Percentiles rank a stretch among this genome's conserved stretches.
These are phyloP conservation scores for Pelargonium australe DNA, from an alignment of 441 rosid genomes.

Conservation along the genomic window DNA sequence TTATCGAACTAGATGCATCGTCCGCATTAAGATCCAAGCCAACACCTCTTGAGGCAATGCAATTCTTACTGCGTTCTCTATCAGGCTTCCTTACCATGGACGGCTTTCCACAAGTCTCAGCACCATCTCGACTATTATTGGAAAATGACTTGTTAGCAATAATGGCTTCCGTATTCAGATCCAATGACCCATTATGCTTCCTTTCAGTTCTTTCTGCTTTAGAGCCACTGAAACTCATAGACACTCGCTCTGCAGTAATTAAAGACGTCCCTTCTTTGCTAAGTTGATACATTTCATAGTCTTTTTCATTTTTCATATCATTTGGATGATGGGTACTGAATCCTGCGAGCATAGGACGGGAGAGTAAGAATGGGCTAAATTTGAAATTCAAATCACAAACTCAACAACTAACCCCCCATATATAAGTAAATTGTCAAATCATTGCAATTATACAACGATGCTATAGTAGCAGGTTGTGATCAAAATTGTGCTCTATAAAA, in stretches of 20 bases:
- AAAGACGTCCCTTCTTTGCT: background rate
- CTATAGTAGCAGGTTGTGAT: too few species aligned
- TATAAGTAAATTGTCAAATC: background rate
- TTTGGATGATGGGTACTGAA: conserved; percentile 15
- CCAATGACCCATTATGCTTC: conserved; percentile 18
- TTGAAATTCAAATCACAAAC: conserved; percentile 21
- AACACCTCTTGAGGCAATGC: conserved; percentile 29
- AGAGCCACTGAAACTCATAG: conserved; percentile 24
- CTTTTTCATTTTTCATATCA: background rate
- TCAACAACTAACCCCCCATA: background rate
- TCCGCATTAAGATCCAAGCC: conserved; percentile 51
- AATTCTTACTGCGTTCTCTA: conserved; percentile 25
- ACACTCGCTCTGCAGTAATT: background rate
- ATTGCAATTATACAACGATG: too few species aligned
- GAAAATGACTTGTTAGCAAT: conserved; percentile 23
- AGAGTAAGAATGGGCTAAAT: conserved; percentile 9
- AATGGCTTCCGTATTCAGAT: conserved; percentile 35
- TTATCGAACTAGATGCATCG: conserved; percentile 43
- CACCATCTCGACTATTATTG: conserved; percentile 13
- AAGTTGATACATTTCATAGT: background rate
- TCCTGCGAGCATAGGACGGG: background rate
- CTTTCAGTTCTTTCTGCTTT: conserved; percentile 26
- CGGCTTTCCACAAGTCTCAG: conserved; percentile 8
- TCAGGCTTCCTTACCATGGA: conserved; percentile 23
- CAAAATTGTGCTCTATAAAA: too few species aligned